These are phyloP conservation scores for Saccharomyces cerevisiae DNA, from an alignment of 805 yeast species.

Conservation along the genomic window DNA sequence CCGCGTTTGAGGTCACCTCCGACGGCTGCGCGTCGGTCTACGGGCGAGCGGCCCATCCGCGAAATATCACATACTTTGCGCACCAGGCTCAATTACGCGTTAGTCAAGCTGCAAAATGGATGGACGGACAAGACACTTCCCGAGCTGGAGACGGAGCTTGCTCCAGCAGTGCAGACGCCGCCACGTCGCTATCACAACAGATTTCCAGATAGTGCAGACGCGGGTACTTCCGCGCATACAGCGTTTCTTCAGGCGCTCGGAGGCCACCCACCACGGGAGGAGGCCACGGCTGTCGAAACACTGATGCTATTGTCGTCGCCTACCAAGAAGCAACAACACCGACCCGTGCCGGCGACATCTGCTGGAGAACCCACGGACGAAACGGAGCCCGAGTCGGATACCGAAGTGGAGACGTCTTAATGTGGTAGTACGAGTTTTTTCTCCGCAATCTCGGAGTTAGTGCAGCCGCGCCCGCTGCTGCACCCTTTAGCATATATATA, in stretches of 20 bases:
- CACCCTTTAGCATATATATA: neutral
- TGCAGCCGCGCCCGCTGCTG: conserved; percentile 1
- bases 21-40: conserved; percentile 1
- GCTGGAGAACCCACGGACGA: conserved; percentile 7
- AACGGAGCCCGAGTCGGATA: conserved; percentile 5
- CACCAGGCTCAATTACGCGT: conserved; percentile 36
- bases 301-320: conserved; percentile 36
- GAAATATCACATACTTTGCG: conserved; percentile 34
- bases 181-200: conserved; percentile 6
- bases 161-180: conserved; percentile 7
- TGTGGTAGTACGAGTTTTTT: neutral
- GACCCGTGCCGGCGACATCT: conserved; percentile 1
- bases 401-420: conserved; percentile 3
- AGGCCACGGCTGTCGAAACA: conserved; percentile 31
- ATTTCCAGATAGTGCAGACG: conserved; percentile 12
- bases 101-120: conserved; percentile 33
- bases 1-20: conserved; percentile 26
- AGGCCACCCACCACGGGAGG: conserved; percentile 30
- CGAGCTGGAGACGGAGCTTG: conserved; percentile 14
- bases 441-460: conserved; percentile 5
- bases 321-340: conserved; percentile 14
- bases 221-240: conserved; percentile 32
- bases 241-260: conserved; percentile 34
- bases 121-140: conserved; percentile 27
- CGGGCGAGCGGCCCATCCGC: conserved; percentile 31